Conservation (phyloP, 1,139 yeast genomes). For the Diutina pseudorugosa region DNA sequence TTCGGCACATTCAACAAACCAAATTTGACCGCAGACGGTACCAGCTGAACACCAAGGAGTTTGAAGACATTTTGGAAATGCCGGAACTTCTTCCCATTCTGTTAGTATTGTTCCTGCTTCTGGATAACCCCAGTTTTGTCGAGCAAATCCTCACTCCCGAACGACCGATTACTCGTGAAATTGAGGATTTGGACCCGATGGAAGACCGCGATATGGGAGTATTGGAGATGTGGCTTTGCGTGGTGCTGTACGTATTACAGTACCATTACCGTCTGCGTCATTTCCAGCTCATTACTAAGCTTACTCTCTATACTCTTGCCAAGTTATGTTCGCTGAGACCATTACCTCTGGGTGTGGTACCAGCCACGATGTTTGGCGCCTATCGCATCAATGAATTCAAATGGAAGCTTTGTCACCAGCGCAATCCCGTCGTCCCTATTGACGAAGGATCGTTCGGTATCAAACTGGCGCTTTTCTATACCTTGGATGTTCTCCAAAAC, state of each 20-base stretch:
- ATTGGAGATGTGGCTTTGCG: conserved; percentile 24
- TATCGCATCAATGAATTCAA: conserved; percentile 24
- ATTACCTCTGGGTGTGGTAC: conserved; percentile 10
- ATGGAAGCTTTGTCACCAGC: conserved; percentile 33
- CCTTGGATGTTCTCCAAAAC: conserved; percentile 25
- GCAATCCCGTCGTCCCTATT: conserved; percentile 21
- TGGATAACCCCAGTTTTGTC: conserved; percentile 14
- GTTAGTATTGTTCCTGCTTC: conserved; percentile 12
- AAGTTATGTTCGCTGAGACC: conserved; percentile 14
- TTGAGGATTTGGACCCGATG: conserved; percentile 1
- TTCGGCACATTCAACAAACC: conserved; percentile 12
- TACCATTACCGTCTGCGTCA: conserved; percentile 17
- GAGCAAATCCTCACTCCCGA: conserved; percentile 8
- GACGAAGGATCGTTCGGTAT: conserved; percentile 14
- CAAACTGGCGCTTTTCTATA: conserved; percentile 23
- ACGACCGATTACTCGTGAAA: background rate
- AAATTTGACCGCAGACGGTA: background rate
- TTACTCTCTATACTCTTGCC: background rate
- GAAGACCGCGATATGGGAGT: conserved; percentile 14
- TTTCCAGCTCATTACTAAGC: conserved; percentile 9
- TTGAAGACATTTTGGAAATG: background rate
- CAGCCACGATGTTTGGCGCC: conserved; percentile 10
- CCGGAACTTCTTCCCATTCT: conserved; percentile 8
- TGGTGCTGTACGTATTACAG: conserved; percentile 24
- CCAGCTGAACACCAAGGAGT: background rate